A percentile compares a stretch with the other conserved stretches of the same genome.
phyloP scores from a whole-genome alignment of 257 asterid genomes.

The Jaltomata sinuosa region DNA sequence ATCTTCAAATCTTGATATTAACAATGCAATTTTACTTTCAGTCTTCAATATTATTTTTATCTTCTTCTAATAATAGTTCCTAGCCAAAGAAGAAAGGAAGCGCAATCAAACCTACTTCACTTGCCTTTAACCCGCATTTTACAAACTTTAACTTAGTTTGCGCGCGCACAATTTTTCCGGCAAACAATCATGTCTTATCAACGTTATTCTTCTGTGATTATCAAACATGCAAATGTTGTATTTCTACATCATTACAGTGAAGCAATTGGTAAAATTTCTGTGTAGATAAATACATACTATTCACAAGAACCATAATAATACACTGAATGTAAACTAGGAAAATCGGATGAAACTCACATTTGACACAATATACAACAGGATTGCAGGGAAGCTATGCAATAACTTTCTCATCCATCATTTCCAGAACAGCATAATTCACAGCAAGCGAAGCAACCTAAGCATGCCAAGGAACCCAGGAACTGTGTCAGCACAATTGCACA shows the following conservation, averaged over 20 bases:
- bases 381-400: not conserved
- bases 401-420: constrained; percentile 23
- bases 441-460: constrained; percentile 66
- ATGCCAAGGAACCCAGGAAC: constrained; percentile 63
- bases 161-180: not conserved
- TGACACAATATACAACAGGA: not conserved
- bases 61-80: not conserved
- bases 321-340: not conserved
- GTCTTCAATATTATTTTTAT: too few species aligned
- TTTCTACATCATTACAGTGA: not conserved
- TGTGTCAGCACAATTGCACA: constrained; percentile 60
- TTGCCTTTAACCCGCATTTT: not conserved
- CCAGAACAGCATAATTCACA: constrained; percentile 53
- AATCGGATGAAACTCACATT: not conserved
- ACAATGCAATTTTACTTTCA: too few species aligned
- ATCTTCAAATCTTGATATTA: too few species aligned
- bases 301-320: not conserved
- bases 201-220: not conserved
- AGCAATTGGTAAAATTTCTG: not conserved
- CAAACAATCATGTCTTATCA: not conserved
- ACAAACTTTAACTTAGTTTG: not conserved
- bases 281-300: not conserved
- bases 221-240: not conserved
- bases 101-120: not conserved
- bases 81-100: not conserved